A percentile compares a stretch with the other conserved stretches of the same genome.
Evolutionary conservation across 805 yeast genomes (phyloP).

Genomic region (Candida yuanshanica): DNA sequence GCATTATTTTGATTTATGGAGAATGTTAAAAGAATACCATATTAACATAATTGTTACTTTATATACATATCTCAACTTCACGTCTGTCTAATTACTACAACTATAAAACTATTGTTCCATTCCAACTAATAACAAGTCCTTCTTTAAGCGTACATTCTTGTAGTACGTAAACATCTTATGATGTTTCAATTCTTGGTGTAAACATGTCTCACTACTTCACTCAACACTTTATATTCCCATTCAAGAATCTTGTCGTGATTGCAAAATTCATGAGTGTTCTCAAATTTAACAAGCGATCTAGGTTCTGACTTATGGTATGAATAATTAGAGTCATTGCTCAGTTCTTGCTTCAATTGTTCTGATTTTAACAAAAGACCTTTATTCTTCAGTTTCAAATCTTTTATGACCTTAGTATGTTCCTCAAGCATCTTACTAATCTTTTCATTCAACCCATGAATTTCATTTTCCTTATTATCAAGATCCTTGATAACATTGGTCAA

Average conservation of each 20-base stretch:
- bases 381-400: conserved; percentile 1
- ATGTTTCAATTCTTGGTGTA: not conserved
- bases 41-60: no score
- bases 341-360: not conserved
- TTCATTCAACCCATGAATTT: not conserved
- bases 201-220: not conserved
- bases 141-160: no score
- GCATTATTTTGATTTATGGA: no score
- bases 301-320: not conserved
- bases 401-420: not conserved
- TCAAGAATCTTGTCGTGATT: not conserved
- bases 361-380: not conserved
- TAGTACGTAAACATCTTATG: no score
- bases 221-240: not conserved
- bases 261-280: not conserved
- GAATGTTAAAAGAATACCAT: no score
- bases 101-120: no score
- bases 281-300: not conserved
- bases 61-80: no score
- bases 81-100: no score
- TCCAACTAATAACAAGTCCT: no score
- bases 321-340: not conserved
- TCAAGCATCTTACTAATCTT: not conserved
- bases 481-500: not conserved
- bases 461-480: not conserved